These are phyloP conservation scores for Hevea brasiliensis DNA, from an alignment of 345 rosid genomes.

Conservation along the genomic window DNA sequence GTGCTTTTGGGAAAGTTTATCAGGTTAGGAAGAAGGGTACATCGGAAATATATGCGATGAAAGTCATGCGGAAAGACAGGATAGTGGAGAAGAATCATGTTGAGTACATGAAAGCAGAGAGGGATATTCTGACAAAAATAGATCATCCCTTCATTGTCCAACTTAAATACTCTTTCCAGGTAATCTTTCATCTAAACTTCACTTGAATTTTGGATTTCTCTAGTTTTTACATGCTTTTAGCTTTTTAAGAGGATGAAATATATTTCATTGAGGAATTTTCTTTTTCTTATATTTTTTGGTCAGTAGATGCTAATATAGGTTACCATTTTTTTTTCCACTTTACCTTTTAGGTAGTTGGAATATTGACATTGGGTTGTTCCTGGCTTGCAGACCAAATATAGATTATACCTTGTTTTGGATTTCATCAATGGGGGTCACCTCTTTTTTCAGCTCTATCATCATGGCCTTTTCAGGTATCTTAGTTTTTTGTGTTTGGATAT, in stretches of 20 bases:
- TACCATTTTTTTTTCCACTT: not conserved
- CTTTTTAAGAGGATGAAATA: not conserved
- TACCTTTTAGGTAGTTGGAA: not conserved
- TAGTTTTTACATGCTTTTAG: not conserved
- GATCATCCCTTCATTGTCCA: constrained; percentile 94
- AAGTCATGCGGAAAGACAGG: constrained; percentile 95
- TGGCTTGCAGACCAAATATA: constrained; percentile 77
- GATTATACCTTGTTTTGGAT: constrained; percentile 84
- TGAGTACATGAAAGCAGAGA: constrained; percentile 94
- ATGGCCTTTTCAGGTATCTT: constrained; percentile 90
- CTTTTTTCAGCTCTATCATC: constrained; percentile 91
- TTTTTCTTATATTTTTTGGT: not conserved
- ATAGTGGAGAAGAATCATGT: constrained; percentile 92
- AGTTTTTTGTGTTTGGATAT: not conserved
- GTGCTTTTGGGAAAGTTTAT: constrained; percentile 93
- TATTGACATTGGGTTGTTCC: constrained; percentile 5
- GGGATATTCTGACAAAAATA: constrained; percentile 75
- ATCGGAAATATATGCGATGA: constrained; percentile 88
- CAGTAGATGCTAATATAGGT: not conserved
- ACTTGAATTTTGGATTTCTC: not conserved
- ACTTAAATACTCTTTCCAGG: constrained; percentile 90
- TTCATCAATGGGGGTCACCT: constrained; percentile 97
- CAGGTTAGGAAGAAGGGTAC: constrained; percentile 88
- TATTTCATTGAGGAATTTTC: not conserved
- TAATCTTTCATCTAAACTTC: constrained; percentile 19